Base-by-base conservation (phyloP, 129 eudicot genomes). In the Flaveria trinervia region DNA sequence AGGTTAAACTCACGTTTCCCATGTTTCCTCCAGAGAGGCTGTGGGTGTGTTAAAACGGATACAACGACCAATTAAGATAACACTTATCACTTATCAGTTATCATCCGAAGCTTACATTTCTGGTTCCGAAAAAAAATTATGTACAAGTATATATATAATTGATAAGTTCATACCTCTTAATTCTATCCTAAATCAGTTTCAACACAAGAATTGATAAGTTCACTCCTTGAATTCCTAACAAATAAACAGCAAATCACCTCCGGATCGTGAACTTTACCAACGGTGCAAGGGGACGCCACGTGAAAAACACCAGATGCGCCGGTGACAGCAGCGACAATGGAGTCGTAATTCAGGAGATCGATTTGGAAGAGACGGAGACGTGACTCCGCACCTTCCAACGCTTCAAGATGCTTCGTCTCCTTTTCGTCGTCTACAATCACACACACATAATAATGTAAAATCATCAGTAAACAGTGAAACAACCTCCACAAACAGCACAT, bases 221-320 rank as follows among this genome's bases (percentile, higher is more conserved):
- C 1, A 23, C 26, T 23, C 26, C 26, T 23, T 23, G 18, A 14
- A 33, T 12, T 7, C 17, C 57, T 11, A 68, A 65, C 41, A 36
- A 36, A 36, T 36, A 4, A 36, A 18, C 43, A 65, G 12, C 36
- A 68, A 39, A 71, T 14, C 73, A 80, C 98, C 91, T 93, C 88
- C 9, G 97, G 96, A 76, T 94, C 96, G 17, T 81, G 69, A 61
- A 94, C 93, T 89, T 65, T 33, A 79, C 87, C 86, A 28, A 91
- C 90, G 25, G 16, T 89, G 82, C 92, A 87, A 28, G 97, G 98
- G 7, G 98, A 89, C 69, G 98, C 98, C 25, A 94, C 49, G 84
- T 94, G 98, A 76, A 94, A 89, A 14, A 94, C 97, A 33, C 98
- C 97, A 14, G 86, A 50, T 30, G 88, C 76, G 60, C 93, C 98